Evolutionary conservation across 2,329 filamentous ascomycete genomes (phyloP), one percentile per base, ranked within the genome.

Genomic region (Stachybotrys elegans): DNA sequence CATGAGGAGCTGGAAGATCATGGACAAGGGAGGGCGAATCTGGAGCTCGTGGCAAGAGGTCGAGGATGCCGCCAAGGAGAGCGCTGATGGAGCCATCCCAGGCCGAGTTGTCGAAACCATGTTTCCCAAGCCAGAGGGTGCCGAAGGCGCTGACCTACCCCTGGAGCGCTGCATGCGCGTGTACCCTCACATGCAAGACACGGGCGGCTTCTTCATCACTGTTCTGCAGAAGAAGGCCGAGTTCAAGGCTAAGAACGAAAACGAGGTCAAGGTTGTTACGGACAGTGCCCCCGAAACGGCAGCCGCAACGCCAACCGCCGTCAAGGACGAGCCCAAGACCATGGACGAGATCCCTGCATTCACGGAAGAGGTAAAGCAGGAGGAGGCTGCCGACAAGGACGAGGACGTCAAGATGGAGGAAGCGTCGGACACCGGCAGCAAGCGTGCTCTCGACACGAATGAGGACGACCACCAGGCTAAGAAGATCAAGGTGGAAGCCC

Each of bases 181-280:
- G 6, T 98, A 97, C 63, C 88, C 91, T 25, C 93, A 98, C 65
- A 78, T 90, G 60, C 93, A 98, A 67, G 90, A 98, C 57, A 98
- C 93, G 4, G 93, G 93, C 44, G 92, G 86, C 19, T 98, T 98
- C 75, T 98, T 98, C 71, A 96, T 98, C 61, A 86, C 90, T 1
- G 91, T 96, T 1, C 70, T 98, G 16, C 87, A 96, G 71, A 98
- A 98, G 76, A 84, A 84, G 62, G 78, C 81, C 21, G 93, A 96
- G 52, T 90, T 95, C 62, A 86, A 79, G 61, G 85, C 83, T 8
- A 86, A 79, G 63, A 83, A 83, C 19, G 87, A 93, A 64, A 75
- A 78, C 5, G 72, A 75, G 45, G 61, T 67, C 43, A 78, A 76
- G 57, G 16, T 23, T n/a, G 14, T 23, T 17, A 46, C 40, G 19